Conservation (phyloP, 345 rosid genomes). For the Eucalyptus caleyi region DNA sequence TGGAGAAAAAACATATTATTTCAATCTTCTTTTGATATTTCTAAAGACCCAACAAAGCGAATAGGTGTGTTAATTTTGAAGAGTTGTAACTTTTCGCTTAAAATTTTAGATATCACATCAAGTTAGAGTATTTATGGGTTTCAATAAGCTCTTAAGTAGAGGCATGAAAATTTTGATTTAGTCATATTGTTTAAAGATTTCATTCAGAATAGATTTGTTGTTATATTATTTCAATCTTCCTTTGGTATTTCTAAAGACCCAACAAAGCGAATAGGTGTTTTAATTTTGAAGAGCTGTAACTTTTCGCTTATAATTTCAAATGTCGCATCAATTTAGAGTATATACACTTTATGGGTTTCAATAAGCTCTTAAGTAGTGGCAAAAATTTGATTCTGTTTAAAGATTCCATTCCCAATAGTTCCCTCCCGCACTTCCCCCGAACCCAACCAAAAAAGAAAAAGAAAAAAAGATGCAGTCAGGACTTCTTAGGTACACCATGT, state of each 20-base stretch:
- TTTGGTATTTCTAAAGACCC: not conserved
- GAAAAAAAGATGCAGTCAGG: not conserved
- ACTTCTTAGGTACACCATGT: not conserved
- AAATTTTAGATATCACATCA: not conserved
- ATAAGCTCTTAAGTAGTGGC: too few species aligned
- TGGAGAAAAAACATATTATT: not conserved
- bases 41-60: not conserved
- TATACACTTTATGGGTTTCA: too few species aligned
- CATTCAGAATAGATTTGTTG: not conserved
- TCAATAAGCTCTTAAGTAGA: too few species aligned
- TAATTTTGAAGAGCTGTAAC: not conserved
- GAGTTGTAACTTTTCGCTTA: too few species aligned
- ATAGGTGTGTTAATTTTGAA: too few species aligned
- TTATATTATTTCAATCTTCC: not conserved
- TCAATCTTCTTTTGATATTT: not conserved
- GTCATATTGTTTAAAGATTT: too few species aligned
- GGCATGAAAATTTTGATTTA: too few species aligned
- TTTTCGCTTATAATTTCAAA: not conserved
- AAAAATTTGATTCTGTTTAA: too few species aligned
- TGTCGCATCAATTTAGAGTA: not conserved
- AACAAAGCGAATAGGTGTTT: not conserved
- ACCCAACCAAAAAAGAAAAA: too few species aligned
- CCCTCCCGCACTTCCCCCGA: too few species aligned
- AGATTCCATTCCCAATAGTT: too few species aligned
- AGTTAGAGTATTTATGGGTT: too few species aligned